These are phyloP conservation scores for Cystobasidiaceae sp. DNA, from an alignment of 1,284 basidiomycete species.

Conservation along the genomic window DNA sequence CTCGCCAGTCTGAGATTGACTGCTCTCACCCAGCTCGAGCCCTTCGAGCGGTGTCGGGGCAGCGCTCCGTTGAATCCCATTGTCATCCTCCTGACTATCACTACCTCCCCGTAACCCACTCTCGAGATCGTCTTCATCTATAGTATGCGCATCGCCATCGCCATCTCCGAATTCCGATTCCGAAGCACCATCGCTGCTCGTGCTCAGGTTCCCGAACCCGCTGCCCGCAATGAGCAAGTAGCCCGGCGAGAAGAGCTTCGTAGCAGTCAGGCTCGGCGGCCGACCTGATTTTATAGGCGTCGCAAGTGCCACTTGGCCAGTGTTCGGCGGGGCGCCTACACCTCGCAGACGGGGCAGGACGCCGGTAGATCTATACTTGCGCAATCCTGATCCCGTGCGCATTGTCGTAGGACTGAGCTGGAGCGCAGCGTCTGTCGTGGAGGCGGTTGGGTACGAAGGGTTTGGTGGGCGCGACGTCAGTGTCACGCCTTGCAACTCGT, in stretches of 20 bases:
- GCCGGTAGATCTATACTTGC: slow-evolving; percentile 23
- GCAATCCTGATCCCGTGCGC: neutral
- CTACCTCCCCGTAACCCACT: neutral
- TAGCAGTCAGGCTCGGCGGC: neutral
- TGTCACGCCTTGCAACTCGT: neutral
- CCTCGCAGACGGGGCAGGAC: neutral
- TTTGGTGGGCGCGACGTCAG: neutral
- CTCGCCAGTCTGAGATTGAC: neutral
- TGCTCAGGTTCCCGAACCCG: neutral
- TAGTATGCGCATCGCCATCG: neutral
- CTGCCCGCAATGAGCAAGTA: slow-evolving; percentile 25
- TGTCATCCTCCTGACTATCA: too few species aligned
- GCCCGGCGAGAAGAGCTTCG: slow-evolving; percentile 25
- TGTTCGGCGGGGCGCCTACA: neutral
- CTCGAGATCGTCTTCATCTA: slow-evolving; percentile 8
- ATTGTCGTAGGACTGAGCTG: neutral
- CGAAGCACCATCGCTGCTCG: neutral
- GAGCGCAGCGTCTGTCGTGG: neutral
- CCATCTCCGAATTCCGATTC: neutral
- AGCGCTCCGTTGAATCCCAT: too few species aligned
- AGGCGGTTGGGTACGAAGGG: neutral
- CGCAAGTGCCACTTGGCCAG: neutral
- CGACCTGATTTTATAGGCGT: neutral
- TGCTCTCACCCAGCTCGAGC: too few species aligned
- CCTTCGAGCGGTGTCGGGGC: too few species aligned